Evolutionary conservation across 2,329 filamentous ascomycete genomes (phyloP).

Genomic region (Cercospora sesami): DNA sequence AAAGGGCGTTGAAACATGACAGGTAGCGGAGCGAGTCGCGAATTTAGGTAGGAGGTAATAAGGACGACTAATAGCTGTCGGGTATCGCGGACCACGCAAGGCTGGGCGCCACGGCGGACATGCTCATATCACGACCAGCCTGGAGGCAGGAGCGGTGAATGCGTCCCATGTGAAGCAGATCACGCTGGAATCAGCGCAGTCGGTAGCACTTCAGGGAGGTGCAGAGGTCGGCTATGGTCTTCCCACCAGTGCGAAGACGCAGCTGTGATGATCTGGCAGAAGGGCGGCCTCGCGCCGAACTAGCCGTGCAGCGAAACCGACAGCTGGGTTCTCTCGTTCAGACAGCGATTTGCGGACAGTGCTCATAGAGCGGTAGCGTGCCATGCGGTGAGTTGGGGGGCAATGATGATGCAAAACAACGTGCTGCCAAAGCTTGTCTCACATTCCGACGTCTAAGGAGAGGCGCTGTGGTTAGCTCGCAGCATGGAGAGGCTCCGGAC

Average conservation of each 20-base stretch:
- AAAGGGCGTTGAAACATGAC: background rate
- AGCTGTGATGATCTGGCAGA: background rate
- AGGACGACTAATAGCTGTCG: background rate
- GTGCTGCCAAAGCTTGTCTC: constrained; percentile 13
- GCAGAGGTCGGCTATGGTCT: background rate
- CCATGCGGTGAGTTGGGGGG: background rate
- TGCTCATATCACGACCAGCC: background rate
- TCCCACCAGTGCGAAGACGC: background rate
- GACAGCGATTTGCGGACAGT: background rate
- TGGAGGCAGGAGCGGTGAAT: background rate
- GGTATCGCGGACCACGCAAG: background rate
- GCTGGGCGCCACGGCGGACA: background rate
- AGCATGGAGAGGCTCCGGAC: background rate
- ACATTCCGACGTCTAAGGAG: constrained; percentile 2
- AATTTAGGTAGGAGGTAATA: background rate
- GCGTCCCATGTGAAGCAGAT: background rate
- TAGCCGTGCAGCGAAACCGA: background rate
- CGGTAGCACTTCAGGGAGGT: background rate
- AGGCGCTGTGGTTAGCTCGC: background rate
- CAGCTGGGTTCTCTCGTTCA: background rate
- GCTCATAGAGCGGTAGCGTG: background rate
- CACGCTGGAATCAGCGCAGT: background rate
- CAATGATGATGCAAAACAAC: background rate
- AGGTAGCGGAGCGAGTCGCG: background rate
- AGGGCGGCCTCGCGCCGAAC: background rate